Evolutionary conservation across 768 basidiomycete species (phyloP), one percentile per base, ranked within the genome.

Genomic region (Podaxis pistillaris): DNA sequence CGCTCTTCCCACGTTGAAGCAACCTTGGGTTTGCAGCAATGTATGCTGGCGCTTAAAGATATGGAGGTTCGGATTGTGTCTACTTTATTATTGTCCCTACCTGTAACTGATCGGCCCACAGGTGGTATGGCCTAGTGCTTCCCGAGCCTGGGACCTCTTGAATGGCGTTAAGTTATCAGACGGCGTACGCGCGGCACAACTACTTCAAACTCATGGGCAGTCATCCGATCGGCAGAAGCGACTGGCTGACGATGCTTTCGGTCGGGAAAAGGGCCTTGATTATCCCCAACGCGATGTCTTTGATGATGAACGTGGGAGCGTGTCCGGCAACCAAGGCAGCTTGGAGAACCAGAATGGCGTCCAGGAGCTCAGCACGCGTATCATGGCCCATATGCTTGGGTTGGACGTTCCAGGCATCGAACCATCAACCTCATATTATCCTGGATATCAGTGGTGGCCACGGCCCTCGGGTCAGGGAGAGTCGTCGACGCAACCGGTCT

Each of bases 321-420:
- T 65, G 36, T 56, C 60, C 17, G 30, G 65, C 55, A 53, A 66
- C 68, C 58, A 71, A 65, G 53, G 72, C 67, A 60, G 71, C 58
- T 52, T 67, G 66, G 67, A 68, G 63, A 69, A 68, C 53, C 71
- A 73, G 63, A 74, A 74, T 36, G 86, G 85, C 40, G 83, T 86
- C 30, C 87, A 88, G 68, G 87, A 87, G 64, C 75, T 88, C 60
- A 83, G 82, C 64, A 83, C 82, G 37, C 81, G 85, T 52, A 79
- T 89, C 62, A 88, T 89, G 86, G 87, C 87, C 13, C 85, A 88
- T 67, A 89, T 89, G 86, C 73, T 89, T 24, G 87, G 86, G 15
- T 72, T 88, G 24, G 85, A 88, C 69, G 79, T 88, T 63, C 85
- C 85, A 50, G 86, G 86, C 30, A 78, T 87, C 36, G 86, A 87